Conservation (phyloP, 2,329 filamentous ascomycete genomes). For the Venturia effusa region DNA sequence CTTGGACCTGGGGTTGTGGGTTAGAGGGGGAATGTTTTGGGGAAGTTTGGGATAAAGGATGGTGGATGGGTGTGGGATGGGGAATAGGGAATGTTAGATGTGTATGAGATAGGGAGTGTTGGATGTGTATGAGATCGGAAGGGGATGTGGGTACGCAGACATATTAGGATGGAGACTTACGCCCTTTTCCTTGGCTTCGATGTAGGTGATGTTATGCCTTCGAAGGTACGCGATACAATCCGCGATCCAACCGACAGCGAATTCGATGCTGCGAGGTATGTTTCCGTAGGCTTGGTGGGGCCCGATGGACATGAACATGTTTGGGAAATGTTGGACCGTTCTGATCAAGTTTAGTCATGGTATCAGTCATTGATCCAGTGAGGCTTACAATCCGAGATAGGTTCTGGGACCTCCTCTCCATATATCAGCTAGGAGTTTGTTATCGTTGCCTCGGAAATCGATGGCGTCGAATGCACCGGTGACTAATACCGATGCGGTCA, state of each 20-base stretch:
- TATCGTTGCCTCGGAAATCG: slow-evolving; percentile 7
- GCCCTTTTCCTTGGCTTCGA: slow-evolving; percentile 3
- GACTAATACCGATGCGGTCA: neutral
- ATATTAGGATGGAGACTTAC: neutral
- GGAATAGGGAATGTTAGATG: neutral
- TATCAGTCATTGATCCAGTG: too few relatives aligned
- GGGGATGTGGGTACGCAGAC: neutral
- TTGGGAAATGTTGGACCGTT: slow-evolving; percentile 7
- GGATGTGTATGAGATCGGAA: neutral
- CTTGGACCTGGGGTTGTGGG: neutral
- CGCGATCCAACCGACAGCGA: slow-evolving; percentile 8
- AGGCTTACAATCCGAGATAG: slow-evolving; percentile 9
- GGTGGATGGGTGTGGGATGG: too few relatives aligned
- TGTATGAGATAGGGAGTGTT: too few relatives aligned
- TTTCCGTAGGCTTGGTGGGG: slow-evolving; percentile 10
- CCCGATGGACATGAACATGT: slow-evolving; percentile 10
- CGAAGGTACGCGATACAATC: slow-evolving; percentile 3
- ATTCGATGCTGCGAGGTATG: slow-evolving; percentile 9
- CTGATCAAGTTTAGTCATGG: neutral
- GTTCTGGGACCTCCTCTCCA: slow-evolving; percentile 7
- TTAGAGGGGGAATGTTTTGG: neutral
- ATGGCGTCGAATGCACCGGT: slow-evolving; percentile 10
- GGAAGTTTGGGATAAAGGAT: too few relatives aligned
- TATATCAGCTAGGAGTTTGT: neutral
- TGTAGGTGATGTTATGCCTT: neutral